Conservation (phyloP, 371 early-diverging fungal species). For the Lichtheimia ramosa region DNA sequence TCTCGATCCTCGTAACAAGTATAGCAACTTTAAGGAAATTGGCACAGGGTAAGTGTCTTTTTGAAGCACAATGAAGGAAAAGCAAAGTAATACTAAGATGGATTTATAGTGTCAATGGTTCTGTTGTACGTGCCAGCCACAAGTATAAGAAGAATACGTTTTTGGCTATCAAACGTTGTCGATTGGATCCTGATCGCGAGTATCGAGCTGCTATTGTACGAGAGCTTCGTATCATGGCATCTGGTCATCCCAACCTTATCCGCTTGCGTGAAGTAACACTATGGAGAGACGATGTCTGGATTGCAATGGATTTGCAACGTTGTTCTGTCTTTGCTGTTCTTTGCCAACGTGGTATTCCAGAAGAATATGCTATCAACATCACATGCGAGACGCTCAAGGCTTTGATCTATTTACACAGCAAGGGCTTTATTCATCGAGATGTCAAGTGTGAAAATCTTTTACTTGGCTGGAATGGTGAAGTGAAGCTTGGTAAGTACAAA, state of each 20-base stretch:
- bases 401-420: conserved; percentile 87
- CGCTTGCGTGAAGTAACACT: conserved; percentile 42
- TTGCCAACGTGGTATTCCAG: conserved; percentile 49
- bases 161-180: conserved; percentile 49
- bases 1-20: conserved; percentile 41
- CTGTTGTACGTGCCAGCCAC: conserved; percentile 41
- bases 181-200: conserved; percentile 46
- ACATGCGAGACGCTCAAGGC: conserved; percentile 62
- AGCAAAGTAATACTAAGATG: not conserved
- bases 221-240: conserved; percentile 48
- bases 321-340: conserved; percentile 51
- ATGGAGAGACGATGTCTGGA: conserved; percentile 51
- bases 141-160: conserved; percentile 36
- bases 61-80: not conserved
- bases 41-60: conserved; percentile 41
- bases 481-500: conserved; percentile 97
- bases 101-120: conserved; percentile 43
- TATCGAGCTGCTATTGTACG: conserved; percentile 46
- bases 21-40: conserved; percentile 43
- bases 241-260: conserved; percentile 42
- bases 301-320: conserved; percentile 48
- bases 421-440: conserved; percentile 96
- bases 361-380: conserved; percentile 41
- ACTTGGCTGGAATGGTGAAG: conserved; percentile 87
- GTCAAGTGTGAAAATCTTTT: conserved; percentile 97